Evolutionary conservation across 2,329 filamentous ascomycete species (phyloP).

Genomic region (Colletotrichum costaricense): DNA sequence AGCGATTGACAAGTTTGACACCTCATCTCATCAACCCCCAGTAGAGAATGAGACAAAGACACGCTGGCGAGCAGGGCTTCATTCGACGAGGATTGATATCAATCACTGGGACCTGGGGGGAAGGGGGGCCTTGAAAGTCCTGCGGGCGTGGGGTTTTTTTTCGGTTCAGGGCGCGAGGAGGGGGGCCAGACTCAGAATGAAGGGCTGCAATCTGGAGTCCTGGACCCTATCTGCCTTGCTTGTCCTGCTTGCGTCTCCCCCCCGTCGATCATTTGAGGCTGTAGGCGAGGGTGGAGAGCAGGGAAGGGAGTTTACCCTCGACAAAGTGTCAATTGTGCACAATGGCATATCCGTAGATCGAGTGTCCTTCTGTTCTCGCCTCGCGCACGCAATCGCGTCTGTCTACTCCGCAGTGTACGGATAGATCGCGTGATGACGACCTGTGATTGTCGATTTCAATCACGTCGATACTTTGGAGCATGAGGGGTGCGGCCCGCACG

Average conservation of each 20-base stretch:
- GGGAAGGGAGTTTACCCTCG: too few species aligned
- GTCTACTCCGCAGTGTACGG: neutral
- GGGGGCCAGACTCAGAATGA: too few species aligned
- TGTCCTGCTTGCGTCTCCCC: neutral
- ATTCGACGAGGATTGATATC: too few species aligned
- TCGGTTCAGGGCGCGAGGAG: neutral
- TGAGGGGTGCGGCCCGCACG: neutral
- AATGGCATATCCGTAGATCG: neutral
- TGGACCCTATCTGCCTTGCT: conserved; percentile 18
- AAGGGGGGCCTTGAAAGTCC: too few species aligned
- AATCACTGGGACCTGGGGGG: neutral
- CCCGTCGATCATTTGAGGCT: conserved; percentile 24
- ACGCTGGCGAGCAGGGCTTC: too few species aligned
- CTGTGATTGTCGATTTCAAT: neutral
- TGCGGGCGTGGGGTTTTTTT: neutral
- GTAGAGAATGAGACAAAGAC: too few species aligned
- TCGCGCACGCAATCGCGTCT: neutral
- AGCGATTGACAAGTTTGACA: too few species aligned
- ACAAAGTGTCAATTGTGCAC: conserved; percentile 12
- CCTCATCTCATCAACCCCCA: too few species aligned
- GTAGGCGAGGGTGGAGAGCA: neutral
- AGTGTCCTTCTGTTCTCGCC: neutral
- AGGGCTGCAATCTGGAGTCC: conserved; percentile 8
- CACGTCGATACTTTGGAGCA: neutral
- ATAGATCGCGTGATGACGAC: neutral